Base-by-base conservation (phyloP, 2,329 filamentous ascomycete species). In the Colletotrichum eremochloae region DNA sequence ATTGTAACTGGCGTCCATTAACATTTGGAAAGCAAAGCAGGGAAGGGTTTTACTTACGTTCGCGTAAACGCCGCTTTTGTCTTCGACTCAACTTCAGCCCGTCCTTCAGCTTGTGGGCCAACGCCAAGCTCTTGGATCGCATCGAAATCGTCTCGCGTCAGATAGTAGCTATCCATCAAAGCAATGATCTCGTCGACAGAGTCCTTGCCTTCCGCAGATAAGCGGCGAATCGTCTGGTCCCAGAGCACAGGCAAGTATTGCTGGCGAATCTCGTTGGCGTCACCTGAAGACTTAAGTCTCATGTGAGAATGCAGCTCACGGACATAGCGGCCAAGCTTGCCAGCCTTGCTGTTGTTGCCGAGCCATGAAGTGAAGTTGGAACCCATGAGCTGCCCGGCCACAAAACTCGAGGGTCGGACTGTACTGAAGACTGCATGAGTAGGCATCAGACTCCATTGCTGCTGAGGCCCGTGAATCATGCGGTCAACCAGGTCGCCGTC, bases 381-480 rank as follows among this genome's bases (percentile, higher is more conserved):
- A 4, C 89, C 89, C 74, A 90, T 87, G 76, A 97, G 89, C 77
- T 92, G 92, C 52, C 96, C 96, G 63, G 94, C 90, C 14, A 96
- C 87, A 79, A 93, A 97, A 81, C 94, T 97, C 9, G 96, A 92
- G 5, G 96, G 96, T 36, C 94, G 88, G 33, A 99, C 96, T 67
- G 97, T 97, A 79, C 95, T 97, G 84, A 98, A 98, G 50, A 98
- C 88, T 36, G 95, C 96, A 82, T 99, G 96, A 1, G 94, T 93
- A 18, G 96, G 96, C 96, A 99, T 99, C 74, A 99, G 84, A 79
- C 94, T 96, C 96, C 96, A 99, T 74, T 99, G 96, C 80, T 99
- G 96, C 80, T 99, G 96, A 56, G 94, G 94, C 36, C 96, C 96
- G 81, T 99, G 96, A 72, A 99, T 99, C 96, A 99, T 98, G 64